phyloP scores from a whole-genome alignment of 306 rosid genomes.

The Dryas alaskensis region DNA sequence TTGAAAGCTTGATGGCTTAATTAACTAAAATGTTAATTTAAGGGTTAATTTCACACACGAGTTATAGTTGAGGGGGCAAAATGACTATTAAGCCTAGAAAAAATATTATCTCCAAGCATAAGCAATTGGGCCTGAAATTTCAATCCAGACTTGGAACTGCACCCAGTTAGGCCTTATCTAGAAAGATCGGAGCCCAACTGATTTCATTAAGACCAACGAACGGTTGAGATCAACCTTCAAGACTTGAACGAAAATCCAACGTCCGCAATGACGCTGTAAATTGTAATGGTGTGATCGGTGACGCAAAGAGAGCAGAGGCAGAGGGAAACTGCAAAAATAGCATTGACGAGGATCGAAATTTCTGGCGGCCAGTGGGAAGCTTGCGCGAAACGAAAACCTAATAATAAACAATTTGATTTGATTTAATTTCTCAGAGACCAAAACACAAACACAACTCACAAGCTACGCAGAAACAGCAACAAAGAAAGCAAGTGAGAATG shows the following conservation, averaged over 20 bases:
- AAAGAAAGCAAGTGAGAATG: constrained; percentile 36
- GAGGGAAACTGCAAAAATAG: not conserved
- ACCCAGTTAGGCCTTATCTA: not conserved
- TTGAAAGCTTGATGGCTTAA: too few relatives aligned
- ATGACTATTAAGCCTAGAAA: too few relatives aligned
- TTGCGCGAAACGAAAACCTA: constrained; percentile 46
- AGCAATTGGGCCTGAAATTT: not conserved
- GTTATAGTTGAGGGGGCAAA: too few relatives aligned
- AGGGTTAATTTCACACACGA: too few relatives aligned
- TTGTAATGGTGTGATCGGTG: not conserved
- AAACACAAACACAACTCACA: not conserved
- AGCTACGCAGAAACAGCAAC: not conserved
- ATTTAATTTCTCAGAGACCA: too few relatives aligned
- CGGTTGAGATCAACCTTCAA: constrained; percentile 21
- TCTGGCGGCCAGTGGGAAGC: constrained; percentile 33
- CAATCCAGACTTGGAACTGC: not conserved
- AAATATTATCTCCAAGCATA: too few relatives aligned
- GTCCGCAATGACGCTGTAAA: constrained; percentile 7
- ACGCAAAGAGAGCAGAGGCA: not conserved
- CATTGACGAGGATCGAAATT: constrained; percentile 29
- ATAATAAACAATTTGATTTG: too few relatives aligned
- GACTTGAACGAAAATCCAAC: constrained; percentile 10
- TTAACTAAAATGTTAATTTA: too few relatives aligned
- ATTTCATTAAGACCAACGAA: not conserved
- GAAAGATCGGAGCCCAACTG: not conserved